Conservation (phyloP, 352 stramenopile genomes). For the Pythium sukuiense region DNA sequence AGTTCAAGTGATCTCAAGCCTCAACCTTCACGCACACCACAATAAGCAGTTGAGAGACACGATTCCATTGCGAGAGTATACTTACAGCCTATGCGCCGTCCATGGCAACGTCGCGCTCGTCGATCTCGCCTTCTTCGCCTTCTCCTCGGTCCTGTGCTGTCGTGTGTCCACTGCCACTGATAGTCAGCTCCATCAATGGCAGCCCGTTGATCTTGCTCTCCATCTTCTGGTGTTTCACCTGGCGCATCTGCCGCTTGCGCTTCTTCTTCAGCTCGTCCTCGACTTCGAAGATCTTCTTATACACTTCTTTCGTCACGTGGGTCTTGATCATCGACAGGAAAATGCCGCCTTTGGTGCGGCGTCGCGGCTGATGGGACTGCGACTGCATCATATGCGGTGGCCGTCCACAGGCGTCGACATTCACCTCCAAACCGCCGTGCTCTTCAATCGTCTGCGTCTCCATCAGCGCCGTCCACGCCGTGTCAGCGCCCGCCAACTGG, state of each 20-base stretch:
- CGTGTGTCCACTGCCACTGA: conserved; percentile 17
- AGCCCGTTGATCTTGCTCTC: conserved; percentile 61
- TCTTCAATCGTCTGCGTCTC: conserved; percentile 70
- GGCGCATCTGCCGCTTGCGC: conserved; percentile 52
- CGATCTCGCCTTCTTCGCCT: conserved; percentile 36
- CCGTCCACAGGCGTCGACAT: conserved; percentile 45
- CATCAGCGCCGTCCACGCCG: conserved; percentile 59
- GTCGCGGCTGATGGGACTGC: conserved; percentile 46
- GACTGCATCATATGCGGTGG: conserved; percentile 52
- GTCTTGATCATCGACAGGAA: conserved; percentile 71
- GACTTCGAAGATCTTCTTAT: conserved; percentile 75
- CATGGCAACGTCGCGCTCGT: conserved; percentile 32
- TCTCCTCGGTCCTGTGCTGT: conserved; percentile 26
- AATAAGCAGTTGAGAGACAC: background rate
- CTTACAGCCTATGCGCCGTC: conserved; percentile 5
- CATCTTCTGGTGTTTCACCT: conserved; percentile 53
- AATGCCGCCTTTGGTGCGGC: conserved; percentile 69
- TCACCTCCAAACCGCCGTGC: conserved; percentile 53
- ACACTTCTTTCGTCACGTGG: conserved; percentile 62
- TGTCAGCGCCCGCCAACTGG: conserved; percentile 57
- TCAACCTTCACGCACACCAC: too few species aligned
- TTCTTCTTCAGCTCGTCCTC: conserved; percentile 78
- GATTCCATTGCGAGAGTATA: background rate
- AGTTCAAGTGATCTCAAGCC: conserved; percentile 13
- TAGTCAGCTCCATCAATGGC: conserved; percentile 50